Evolutionary conservation across 495 filamentous ascomycete species (phyloP), one percentile per base, ranked within the genome.

Genomic region (Podospora fimiseda): DNA sequence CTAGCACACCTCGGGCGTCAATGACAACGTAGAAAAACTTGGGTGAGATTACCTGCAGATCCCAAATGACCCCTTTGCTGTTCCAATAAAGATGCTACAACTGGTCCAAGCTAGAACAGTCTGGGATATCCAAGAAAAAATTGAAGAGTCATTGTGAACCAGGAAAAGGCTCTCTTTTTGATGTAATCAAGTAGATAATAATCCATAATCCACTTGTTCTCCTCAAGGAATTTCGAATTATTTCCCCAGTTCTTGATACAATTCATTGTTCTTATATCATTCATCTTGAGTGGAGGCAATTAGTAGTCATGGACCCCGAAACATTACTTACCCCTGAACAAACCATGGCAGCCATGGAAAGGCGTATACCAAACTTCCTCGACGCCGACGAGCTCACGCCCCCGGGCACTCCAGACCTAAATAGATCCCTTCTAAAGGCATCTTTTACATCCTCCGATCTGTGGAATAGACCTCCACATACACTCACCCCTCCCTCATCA

Each of bases 21-120:
- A 52, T 33, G 8, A 19, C 16, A 52, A 11, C 7, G 36, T 3
- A 15, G 16, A 5, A n/a, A 33, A 33, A 33, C 27, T 33, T 11
- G 27, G n/a, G n/a, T n/a, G n/a, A n/a, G n/a, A n/a, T n/a, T n/a
- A n/a, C n/a, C n/a, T n/a, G n/a, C n/a, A n/a, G n/a, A n/a, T n/a
- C n/a, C n/a, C n/a, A n/a, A n/a, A n/a, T n/a, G n/a, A n/a, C n/a
- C n/a, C 21, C 19, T 43, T 15, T 51, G 39, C 15, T 51, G 49
- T 36, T 24, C 50, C 50, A 52, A 52, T 46, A 3, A 19, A 13
- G 24, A 40, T 9, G 27, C 13, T 16, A 38, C 50, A 52, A 52
- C 24, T 52, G 3, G 43, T 45, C 9, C 15, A 22, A 14, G 16
- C 9, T 13, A 22, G 50, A 44, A 9, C 33, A 14, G 22, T 52